A percentile compares a stretch with the other conserved stretches of the same genome.
Conservation (phyloP, 2,329 filamentous ascomycete species). For the Cladophialophora exuberans region DNA sequence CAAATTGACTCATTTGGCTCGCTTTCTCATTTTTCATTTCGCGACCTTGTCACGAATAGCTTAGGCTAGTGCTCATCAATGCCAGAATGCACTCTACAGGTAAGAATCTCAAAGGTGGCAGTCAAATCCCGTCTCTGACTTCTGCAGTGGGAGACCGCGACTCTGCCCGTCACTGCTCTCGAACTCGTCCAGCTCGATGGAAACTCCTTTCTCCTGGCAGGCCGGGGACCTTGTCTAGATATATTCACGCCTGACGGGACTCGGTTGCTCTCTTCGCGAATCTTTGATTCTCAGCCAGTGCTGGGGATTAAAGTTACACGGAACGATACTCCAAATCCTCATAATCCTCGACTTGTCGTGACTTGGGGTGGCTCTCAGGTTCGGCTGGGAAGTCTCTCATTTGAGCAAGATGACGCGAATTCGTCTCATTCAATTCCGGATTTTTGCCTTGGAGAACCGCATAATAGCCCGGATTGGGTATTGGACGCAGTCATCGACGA, state of each 20-base stretch:
- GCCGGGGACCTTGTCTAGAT: conserved; percentile 43
- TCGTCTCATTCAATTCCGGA: not conserved
- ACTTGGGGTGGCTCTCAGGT: conserved; percentile 70
- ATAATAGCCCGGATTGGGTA: conserved; percentile 72
- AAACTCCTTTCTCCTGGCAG: conserved; percentile 41
- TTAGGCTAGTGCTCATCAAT: conserved; percentile 4
- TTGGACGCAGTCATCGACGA: conserved; percentile 59
- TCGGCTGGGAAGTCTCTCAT: conserved; percentile 34
- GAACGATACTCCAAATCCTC: conserved; percentile 21
- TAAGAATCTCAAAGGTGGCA: not conserved
- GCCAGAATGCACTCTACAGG: conserved; percentile 7
- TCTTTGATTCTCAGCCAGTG: conserved; percentile 28
- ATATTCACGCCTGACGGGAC: conserved; percentile 42
- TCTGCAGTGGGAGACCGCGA: conserved; percentile 25
- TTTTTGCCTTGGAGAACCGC: conserved; percentile 45
- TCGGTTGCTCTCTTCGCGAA: conserved; percentile 37
- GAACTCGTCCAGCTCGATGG: conserved; percentile 37
- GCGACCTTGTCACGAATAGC: too few species aligned
- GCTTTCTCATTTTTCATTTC: too few species aligned
- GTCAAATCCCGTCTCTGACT: not conserved
- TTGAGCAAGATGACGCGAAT: not conserved
- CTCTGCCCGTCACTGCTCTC: conserved; percentile 48
- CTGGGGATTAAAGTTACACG: conserved; percentile 22
- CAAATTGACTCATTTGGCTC: too few species aligned
- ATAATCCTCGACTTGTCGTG: conserved; percentile 9